A percentile compares a stretch with the other conserved stretches of the same genome.
Conservation (phyloP, 2,329 filamentous ascomycete genomes). For the Beauveria australis region DNA sequence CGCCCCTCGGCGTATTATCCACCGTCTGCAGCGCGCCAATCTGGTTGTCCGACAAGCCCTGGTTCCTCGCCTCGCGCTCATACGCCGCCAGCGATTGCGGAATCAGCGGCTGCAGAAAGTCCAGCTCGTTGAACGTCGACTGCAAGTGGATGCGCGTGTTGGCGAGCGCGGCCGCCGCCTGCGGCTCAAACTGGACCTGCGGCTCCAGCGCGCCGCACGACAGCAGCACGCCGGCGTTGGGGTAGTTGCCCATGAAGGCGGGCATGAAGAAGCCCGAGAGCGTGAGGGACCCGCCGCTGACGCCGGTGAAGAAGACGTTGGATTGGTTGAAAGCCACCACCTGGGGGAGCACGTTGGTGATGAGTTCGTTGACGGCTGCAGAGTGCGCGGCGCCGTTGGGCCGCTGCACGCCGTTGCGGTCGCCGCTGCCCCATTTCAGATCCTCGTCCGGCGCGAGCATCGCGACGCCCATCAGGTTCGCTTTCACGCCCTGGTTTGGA, state of each 20-base stretch:
- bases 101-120: constrained; percentile 39
- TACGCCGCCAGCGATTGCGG: constrained; percentile 42
- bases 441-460: constrained; percentile 46
- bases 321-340: constrained; percentile 44
- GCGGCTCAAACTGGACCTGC: constrained; percentile 41
- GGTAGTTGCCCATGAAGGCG: constrained; percentile 42
- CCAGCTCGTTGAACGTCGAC: constrained; percentile 43
- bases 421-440: constrained; percentile 50
- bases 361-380: constrained; percentile 45
- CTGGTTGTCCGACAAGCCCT: constrained; percentile 34
- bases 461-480: constrained; percentile 42
- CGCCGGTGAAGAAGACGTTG: constrained; percentile 50
- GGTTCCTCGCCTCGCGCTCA: constrained; percentile 35
- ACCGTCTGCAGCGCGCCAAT: constrained; percentile 47
- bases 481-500: constrained; percentile 44
- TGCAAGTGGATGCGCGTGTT: constrained; percentile 49
- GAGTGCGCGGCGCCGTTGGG: constrained; percentile 48
- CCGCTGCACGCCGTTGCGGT: constrained; percentile 36
- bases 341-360: constrained; percentile 40
- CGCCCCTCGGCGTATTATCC: constrained; percentile 46
- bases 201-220: constrained; percentile 48
- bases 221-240: constrained; percentile 42
- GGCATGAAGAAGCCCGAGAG: constrained; percentile 51
- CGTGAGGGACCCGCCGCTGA: constrained; percentile 45
- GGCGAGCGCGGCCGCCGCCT: constrained; percentile 29